phyloP scores from a whole-genome alignment of 176 grass and related monocot genomes.

The Elymus sibiricus region DNA sequence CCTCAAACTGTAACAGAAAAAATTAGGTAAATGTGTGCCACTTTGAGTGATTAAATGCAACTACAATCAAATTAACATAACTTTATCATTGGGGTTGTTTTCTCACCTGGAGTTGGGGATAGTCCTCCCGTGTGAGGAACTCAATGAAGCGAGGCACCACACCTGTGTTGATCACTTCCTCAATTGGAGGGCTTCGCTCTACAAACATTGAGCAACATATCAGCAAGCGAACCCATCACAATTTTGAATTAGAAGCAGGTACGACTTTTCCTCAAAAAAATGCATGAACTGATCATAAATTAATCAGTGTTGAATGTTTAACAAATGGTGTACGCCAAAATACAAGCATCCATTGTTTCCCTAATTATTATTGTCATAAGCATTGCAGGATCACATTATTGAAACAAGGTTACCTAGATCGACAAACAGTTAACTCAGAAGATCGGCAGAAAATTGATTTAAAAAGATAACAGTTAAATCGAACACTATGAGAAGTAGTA shows the following conservation, averaged over 20 bases:
- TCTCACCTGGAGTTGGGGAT: conserved; percentile 83
- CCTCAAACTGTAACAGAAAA: conserved; percentile 70
- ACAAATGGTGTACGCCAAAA: not conserved
- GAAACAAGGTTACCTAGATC: not conserved
- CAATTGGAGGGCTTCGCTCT: conserved; percentile 89
- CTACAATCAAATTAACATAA: not conserved
- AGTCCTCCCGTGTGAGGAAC: conserved; percentile 85
- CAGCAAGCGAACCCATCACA: not conserved
- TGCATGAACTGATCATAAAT: not conserved
- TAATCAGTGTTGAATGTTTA: not conserved
- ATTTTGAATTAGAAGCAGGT: not conserved
- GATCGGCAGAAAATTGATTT: not conserved
- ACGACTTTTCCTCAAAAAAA: not conserved
- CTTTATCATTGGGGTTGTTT: not conserved
- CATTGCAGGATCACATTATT: not conserved
- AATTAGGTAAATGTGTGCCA: not conserved
- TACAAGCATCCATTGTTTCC: not conserved
- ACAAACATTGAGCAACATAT: conserved; percentile 16
- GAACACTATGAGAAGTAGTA: not conserved
- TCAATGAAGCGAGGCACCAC: conserved; percentile 82
- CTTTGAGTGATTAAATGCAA: not conserved
- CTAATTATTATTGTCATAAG: not conserved
- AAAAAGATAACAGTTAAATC: not conserved
- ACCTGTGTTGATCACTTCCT: conserved; percentile 85
- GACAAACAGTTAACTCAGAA: not conserved